Base-by-base conservation (phyloP, 352 stramenopile genomes). In the Phytophthora palmivora region DNA sequence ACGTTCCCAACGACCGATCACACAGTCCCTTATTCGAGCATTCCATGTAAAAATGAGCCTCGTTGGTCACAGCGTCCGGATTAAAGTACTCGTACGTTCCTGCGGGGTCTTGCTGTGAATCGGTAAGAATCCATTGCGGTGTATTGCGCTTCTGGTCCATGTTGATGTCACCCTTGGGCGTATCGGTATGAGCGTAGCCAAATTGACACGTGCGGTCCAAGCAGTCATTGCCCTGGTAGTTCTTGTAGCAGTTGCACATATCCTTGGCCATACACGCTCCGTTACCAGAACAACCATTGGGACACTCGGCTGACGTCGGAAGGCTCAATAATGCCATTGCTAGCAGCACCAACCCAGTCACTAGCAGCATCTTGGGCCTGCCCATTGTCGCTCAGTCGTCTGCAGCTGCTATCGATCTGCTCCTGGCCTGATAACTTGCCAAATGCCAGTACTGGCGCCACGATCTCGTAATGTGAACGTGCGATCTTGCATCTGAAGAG, bases 11-110 rank as follows among this genome's bases (percentile, higher is more conserved):
- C 7, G 41, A 48, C 42, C 92, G 86, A 67, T 98, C 92, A 53
- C 92, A 98, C 46, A 98, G 66, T 16, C 94, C 94, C 61, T 97
- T 96, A 78, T 98, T 98, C 36, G 86, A 95, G 70, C 94, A 98
- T 64, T 98, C 91, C 71, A 91, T 87, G 70, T 98, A 98, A 67
- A 94, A 96, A 65, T 98, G 92, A 8, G 85, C 94, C 32, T 90
- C 79, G 52, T 76, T 28, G 1, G 12, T 10, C 0, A 53, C 46
- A 1, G 80, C 82, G n/a, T 52, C 26, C 18, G 79, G 80, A 56
- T 79, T 78, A 51, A 88, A 89, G 72, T 83, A 90, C 63, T 91
- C 85, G 74, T 86, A 96, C 65, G 78, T 87, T 15, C 75, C 73
- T 33, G 55, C 62, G 0, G 89, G 88, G 24, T 72, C 68, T 64